Evolutionary conservation across 371 early-diverging fungal genomes (phyloP), one percentile per base, ranked within the genome.

Genomic region (Gilbertella persicaria): DNA sequence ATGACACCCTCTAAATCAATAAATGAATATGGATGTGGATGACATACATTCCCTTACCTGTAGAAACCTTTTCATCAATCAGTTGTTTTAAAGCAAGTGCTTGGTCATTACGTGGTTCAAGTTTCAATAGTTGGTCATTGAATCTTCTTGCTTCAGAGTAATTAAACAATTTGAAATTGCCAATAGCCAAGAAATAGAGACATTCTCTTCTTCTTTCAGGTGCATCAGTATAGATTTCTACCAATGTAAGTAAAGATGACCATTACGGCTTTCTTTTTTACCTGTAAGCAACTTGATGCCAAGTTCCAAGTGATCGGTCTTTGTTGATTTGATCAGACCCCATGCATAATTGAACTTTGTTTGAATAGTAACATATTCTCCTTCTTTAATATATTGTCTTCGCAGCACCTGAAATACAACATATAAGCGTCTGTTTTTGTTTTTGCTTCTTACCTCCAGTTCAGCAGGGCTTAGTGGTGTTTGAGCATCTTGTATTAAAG

Each of bases 261-360:
- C n/a, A n/a, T n/a, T n/a, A n/a, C n/a, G n/a, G n/a, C n/a, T n/a
- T n/a, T n/a, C n/a, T 52, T 23, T 7, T 33, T 41, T 58, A 89
- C 91, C 91, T 62, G 86, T 82, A 47, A 97, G 68, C n/a, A 95
- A 71, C 20, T 73, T 64, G 21, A 95, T 84, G 12, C 95, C 97
- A 19, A 78, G 67, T 44, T 85, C 80, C 47, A 92, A 86, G 48
- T 94, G 86, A 3, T 69, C 69, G 45, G 75, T 66, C 25, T 67
- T 65, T 46, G 66, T 77, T 62, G 89, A 88, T 68, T 80, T 85
- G 64, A 92, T 85, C 28, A 95, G 78, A 0, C 92, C 95, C 95
- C 96, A 97, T 4, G 97, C 95, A 64, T 91, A 94, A 78, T 96
- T 94, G 82, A 97, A 97, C 68, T 94, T 94, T 36, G 93, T 94